Conservation (phyloP, 208 protist species). For the Angomonas desouzai region DNA sequence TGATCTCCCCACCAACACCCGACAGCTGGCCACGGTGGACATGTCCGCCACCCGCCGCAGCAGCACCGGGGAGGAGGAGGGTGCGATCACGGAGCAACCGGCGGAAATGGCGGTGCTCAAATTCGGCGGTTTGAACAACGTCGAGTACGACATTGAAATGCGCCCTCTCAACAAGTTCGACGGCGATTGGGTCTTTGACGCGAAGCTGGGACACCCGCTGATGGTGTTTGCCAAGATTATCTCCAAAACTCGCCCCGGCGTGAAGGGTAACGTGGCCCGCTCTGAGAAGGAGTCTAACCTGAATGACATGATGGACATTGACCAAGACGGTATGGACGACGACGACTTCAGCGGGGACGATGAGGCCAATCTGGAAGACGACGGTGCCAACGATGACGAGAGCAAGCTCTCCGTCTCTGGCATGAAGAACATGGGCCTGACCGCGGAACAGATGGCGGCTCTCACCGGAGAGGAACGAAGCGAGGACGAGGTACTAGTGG, state of each 20-base stretch:
- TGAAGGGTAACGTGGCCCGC: constrained; percentile 14
- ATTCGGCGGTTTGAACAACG: constrained; percentile 41
- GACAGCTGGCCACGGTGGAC: constrained; percentile 16
- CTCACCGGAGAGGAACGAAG: constrained; percentile 24
- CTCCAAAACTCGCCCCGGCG: constrained; percentile 19
- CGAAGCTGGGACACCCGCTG: constrained; percentile 33
- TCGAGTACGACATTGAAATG: constrained; percentile 37
- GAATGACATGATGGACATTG: constrained; percentile 37
- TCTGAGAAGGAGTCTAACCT: constrained; percentile 40
- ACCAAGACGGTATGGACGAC: constrained; percentile 26
- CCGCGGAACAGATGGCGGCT: constrained; percentile 19
- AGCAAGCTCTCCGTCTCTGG: constrained; percentile 10
- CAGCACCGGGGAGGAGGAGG: constrained; percentile 10
- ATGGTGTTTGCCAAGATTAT: constrained; percentile 30
- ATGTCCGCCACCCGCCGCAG: constrained; percentile 9
- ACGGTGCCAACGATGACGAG: constrained; percentile 15
- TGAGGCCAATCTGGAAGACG: constrained; percentile 14
- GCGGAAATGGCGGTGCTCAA: constrained; percentile 32
- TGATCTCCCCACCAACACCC: constrained; percentile 18
- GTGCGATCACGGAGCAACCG: constrained; percentile 11
- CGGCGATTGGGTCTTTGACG: constrained; percentile 42
- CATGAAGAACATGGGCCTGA: constrained; percentile 20
- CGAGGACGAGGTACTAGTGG: constrained; percentile 26
- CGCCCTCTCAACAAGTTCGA: constrained; percentile 38
- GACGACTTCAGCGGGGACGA: constrained; percentile 24